Conservation (phyloP, 495 filamentous ascomycete species). For the Xylaria palmicola region DNA sequence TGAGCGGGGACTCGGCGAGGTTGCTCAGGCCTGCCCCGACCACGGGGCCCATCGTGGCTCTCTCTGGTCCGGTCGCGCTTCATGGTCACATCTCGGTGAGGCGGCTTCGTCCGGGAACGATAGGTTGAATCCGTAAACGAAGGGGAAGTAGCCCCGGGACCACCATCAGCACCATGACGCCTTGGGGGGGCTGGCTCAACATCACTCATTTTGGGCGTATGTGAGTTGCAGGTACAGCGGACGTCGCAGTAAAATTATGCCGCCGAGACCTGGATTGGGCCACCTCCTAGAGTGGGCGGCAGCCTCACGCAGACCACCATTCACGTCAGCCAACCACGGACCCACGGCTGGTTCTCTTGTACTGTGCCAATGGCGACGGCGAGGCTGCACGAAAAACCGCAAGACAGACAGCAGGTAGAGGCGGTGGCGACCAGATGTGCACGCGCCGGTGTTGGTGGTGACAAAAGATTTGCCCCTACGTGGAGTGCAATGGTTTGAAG, state of each 20-base stretch:
- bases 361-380: neutral
- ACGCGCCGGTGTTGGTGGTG: neutral
- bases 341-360: neutral
- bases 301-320: constrained; percentile 27
- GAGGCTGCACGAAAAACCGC: neutral
- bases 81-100: constrained; percentile 30
- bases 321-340: neutral
- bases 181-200: constrained; percentile 26
- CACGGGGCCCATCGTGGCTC: constrained; percentile 27
- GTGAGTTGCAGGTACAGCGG: constrained; percentile 14
- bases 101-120: constrained; percentile 19
- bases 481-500: constrained; percentile 3
- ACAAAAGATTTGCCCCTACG: neutral
- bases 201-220: constrained; percentile 28
- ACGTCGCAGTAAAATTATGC: constrained; percentile 29
- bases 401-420: neutral
- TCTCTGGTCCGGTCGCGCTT: constrained; percentile 28
- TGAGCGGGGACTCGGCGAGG: constrained; percentile 21
- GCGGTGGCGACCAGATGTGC: neutral
- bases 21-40: constrained; percentile 25
- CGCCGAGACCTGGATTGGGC: constrained; percentile 32
- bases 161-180: constrained; percentile 22
- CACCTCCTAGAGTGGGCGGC: constrained; percentile 27
- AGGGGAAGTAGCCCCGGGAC: constrained; percentile 20
- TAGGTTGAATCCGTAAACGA: constrained; percentile 18